A percentile compares a stretch with the other conserved stretches of the same genome.
Evolutionary conservation across 192 early-diverging fungal species (phyloP).

Genomic region (Diversispora epigaea): DNA sequence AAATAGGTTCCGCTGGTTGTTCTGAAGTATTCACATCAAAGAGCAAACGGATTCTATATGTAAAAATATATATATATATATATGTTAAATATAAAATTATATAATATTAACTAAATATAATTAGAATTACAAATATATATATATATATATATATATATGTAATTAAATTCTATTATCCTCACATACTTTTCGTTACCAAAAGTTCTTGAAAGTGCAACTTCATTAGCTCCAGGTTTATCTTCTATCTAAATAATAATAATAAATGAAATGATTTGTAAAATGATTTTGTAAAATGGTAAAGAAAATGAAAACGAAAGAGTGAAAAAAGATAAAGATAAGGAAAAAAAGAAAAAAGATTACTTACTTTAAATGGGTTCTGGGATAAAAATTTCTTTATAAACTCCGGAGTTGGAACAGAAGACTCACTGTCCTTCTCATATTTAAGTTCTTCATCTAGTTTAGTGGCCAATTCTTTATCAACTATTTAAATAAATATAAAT

Average conservation of each 20-base stretch:
- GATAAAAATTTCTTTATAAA: conserved; percentile 76
- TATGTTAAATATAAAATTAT: conserved; percentile 3
- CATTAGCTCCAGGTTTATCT: conserved; percentile 73
- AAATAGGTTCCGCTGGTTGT: conserved; percentile 34
- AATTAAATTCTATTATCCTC: not conserved
- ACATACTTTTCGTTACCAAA: conserved; percentile 87
- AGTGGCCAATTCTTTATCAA: conserved; percentile 5
- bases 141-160: too few relatives aligned
- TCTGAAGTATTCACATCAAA: conserved; percentile 2
- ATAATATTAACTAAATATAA: too few relatives aligned
- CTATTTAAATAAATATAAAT: not conserved
- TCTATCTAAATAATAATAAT: conserved; percentile 58
- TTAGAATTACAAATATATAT: not conserved
- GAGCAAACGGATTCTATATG: conserved; percentile 33
- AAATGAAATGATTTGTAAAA: too few relatives aligned
- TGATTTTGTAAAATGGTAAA: not conserved
- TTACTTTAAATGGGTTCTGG: conserved; percentile 59
- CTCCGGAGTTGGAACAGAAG: conserved; percentile 39
- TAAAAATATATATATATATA: not conserved
- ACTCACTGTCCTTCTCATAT: not conserved
- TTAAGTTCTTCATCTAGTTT: conserved; percentile 5
- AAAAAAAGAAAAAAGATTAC: not conserved
- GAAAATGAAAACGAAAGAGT: too few relatives aligned
- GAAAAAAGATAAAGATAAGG: not conserved
- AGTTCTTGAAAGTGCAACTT: conserved; percentile 76